Evolutionary conservation across 108 stramenopile species (phyloP).

Genomic region (Cyclotella baltica): DNA sequence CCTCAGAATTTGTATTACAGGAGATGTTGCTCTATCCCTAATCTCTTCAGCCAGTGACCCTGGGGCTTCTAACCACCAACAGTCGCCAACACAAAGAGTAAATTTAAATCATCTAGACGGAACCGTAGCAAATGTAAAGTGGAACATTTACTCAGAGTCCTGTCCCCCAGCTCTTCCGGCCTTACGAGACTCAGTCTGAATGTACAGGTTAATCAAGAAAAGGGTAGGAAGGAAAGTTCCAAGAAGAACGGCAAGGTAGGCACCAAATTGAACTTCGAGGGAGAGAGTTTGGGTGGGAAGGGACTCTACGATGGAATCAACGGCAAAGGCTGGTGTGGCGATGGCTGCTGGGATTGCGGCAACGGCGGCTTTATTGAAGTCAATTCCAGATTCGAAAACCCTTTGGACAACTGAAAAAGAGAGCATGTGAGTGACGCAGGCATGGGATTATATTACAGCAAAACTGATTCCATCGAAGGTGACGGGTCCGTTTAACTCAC

Average conservation of each 20-base stretch:
- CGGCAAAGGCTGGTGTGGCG: constrained; percentile 83
- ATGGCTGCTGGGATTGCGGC: constrained; percentile 74
- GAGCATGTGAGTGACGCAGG: not conserved
- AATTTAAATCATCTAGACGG: too few relatives aligned
- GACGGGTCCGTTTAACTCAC: constrained; percentile 47
- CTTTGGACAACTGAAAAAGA: constrained; percentile 61
- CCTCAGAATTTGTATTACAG: too few relatives aligned
- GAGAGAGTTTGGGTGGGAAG: constrained; percentile 85
- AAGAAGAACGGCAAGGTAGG: constrained; percentile 93
- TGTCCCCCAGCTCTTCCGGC: constrained; percentile 81
- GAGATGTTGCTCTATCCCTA: too few relatives aligned
- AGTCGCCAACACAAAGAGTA: too few relatives aligned
- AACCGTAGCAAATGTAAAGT: too few relatives aligned
- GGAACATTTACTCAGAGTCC: constrained; percentile 83
- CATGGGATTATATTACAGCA: not conserved
- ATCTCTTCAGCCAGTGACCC: too few relatives aligned
- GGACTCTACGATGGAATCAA: constrained; percentile 81
- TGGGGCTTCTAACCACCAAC: too few relatives aligned
- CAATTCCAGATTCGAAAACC: constrained; percentile 54
- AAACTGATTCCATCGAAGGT: not conserved
- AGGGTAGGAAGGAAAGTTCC: constrained; percentile 93
- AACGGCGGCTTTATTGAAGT: constrained; percentile 63
- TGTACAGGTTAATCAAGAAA: constrained; percentile 93
- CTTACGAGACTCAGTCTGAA: constrained; percentile 88
- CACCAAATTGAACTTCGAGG: constrained; percentile 93